phyloP scores from a whole-genome alignment of 192 early-diverging fungal species.

The Hyaloraphidium curvatum region DNA sequence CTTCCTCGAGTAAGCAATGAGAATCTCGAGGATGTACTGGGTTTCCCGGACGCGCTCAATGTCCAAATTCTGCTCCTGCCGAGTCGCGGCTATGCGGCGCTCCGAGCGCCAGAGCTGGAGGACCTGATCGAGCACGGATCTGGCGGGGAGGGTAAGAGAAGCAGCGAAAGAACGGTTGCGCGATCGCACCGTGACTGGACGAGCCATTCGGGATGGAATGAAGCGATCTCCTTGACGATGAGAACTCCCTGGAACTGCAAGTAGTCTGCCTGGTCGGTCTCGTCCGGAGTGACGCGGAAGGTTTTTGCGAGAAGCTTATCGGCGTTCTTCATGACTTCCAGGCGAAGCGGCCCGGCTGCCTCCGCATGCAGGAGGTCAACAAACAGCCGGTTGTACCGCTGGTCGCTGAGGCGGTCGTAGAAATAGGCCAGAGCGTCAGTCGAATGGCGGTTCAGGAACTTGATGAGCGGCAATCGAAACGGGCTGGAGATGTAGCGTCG shows the following conservation, averaged over 20 bases:
- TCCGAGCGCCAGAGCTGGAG: constrained; percentile 5
- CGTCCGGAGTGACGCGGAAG: constrained; percentile 7
- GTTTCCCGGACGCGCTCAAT: constrained; percentile 14
- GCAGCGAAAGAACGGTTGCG: too few relatives aligned
- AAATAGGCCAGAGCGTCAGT: constrained; percentile 73
- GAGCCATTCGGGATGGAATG: constrained; percentile 32
- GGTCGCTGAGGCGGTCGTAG: constrained; percentile 39
- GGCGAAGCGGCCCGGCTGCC: constrained; percentile 33
- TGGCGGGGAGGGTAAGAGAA: too few relatives aligned
- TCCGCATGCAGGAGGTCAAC: constrained; percentile 31
- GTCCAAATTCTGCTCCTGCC: constrained; percentile 1
- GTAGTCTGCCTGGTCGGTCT: constrained; percentile 11
- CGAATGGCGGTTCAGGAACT: constrained; percentile 78
- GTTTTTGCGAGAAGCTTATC: constrained; percentile 25
- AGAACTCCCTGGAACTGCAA: constrained; percentile 35
- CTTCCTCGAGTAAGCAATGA: constrained; percentile 39
- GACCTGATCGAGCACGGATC: too few relatives aligned
- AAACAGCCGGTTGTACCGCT: constrained; percentile 43
- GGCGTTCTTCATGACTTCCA: constrained; percentile 39
- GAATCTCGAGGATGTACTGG: constrained; percentile 44
- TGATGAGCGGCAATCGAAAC: constrained; percentile 73
- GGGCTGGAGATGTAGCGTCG: constrained; percentile 76
- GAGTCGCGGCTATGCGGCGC: neutral
- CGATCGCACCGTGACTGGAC: constrained; percentile 9
- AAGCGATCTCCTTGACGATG: constrained; percentile 32